Percentiles rank a stretch among this genome's conserved stretches.
Conservation (phyloP, 495 filamentous ascomycete genomes). For the Tetracladium setigerum region DNA sequence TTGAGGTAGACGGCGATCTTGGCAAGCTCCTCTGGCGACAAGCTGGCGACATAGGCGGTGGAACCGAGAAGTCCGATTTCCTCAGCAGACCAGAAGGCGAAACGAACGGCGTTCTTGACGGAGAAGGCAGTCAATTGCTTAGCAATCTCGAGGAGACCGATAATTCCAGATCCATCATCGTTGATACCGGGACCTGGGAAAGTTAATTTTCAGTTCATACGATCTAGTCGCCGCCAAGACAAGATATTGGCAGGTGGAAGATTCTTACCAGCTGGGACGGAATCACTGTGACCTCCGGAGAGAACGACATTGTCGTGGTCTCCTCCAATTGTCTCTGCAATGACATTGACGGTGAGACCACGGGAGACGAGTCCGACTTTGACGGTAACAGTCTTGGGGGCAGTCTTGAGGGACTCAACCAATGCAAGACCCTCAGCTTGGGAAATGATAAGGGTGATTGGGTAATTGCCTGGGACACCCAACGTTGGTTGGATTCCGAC, state of each 20-base stretch:
- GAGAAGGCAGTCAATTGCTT: constrained; percentile 48
- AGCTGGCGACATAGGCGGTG: constrained; percentile 46
- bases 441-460: constrained; percentile 46
- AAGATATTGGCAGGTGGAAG: too few relatives aligned
- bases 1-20: constrained; percentile 65
- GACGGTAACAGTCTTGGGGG: neutral
- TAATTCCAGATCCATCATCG: constrained; percentile 59
- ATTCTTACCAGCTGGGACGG: constrained; percentile 40
- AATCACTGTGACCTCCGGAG: constrained; percentile 63
- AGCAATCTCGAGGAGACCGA: constrained; percentile 57
- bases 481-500: constrained; percentile 50
- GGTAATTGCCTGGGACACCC: constrained; percentile 43
- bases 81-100: constrained; percentile 64
- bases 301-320: constrained; percentile 56
- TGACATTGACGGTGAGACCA: constrained; percentile 51
- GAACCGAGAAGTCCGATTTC: constrained; percentile 58
- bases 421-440: constrained; percentile 43
- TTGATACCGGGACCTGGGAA: constrained; percentile 48
- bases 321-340: constrained; percentile 58
- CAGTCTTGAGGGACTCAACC: neutral
- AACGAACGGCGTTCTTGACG: constrained; percentile 62
- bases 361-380: constrained; percentile 15
- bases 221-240: too few relatives aligned
- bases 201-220: too few relatives aligned
- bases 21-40: constrained; percentile 38